A percentile compares a stretch with the other conserved stretches of the same genome.
Conservation (phyloP, 75 land plant species). For the Selaginella tamariscina region DNA sequence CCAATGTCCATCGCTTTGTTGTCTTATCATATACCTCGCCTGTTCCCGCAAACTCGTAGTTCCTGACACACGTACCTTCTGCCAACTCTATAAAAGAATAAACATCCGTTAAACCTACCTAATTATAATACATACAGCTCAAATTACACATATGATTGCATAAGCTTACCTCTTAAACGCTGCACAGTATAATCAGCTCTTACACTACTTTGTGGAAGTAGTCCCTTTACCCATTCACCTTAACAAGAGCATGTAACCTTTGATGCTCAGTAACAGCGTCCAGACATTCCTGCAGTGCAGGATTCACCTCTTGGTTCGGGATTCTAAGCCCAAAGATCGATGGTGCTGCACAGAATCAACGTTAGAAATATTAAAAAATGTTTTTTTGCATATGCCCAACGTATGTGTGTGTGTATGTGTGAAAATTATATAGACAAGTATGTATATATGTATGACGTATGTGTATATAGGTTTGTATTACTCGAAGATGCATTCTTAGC, state of each 20-base stretch:
- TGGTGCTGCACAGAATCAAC: conserved; percentile 31
- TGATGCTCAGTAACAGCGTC: conserved; percentile 97
- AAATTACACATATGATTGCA: neutral
- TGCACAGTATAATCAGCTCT: conserved; percentile 74
- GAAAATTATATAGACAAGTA: too few species aligned
- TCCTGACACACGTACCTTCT: conserved; percentile 92
- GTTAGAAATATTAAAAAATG: neutral
- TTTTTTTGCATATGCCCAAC: too few species aligned
- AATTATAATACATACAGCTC: neutral
- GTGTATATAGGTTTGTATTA: too few species aligned
- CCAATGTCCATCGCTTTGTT: conserved; percentile 61
- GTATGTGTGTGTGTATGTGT: too few species aligned
- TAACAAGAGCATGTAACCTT: conserved; percentile 75
- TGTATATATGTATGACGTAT: too few species aligned
- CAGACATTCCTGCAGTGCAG: conserved; percentile 68
- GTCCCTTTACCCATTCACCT: conserved; percentile 87
- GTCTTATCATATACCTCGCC: conserved; percentile 62
- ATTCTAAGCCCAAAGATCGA: conserved; percentile 34
- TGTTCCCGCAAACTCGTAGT: conserved; percentile 64
- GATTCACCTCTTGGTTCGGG: conserved; percentile 40
- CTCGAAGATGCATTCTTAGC: conserved; percentile 55
- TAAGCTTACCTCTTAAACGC: conserved; percentile 54
- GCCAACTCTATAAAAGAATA: conserved; percentile 49
- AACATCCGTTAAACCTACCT: neutral
- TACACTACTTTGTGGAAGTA: conserved; percentile 81